Evolutionary conservation across 768 basidiomycete species (phyloP).

Genomic region (Sutorius australiensis): DNA sequence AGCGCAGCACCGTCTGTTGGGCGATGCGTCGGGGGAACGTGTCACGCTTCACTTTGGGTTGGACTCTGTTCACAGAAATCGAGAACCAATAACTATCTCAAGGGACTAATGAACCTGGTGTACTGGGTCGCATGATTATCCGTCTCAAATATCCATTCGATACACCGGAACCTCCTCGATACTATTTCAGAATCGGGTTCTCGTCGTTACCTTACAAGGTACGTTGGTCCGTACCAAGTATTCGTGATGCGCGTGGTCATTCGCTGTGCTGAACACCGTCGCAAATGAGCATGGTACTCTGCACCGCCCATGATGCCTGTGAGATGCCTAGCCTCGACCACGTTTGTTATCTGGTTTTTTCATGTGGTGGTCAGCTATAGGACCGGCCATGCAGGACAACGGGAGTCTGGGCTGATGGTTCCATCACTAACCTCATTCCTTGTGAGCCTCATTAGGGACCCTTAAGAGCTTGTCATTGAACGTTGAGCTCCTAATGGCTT

Average conservation of each 20-base stretch:
- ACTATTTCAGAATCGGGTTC: neutral
- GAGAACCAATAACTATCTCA: neutral
- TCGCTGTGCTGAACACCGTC: neutral
- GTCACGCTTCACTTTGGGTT: neutral
- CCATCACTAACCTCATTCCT: neutral
- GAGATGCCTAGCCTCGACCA: neutral
- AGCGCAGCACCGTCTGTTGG: neutral
- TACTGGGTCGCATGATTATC: neutral
- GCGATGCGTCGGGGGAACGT: neutral
- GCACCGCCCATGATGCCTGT: neutral
- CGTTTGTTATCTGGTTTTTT: too few relatives aligned
- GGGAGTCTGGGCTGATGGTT: neutral
- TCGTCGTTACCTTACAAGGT: neutral
- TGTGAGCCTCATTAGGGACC: neutral
- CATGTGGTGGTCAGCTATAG: too few relatives aligned
- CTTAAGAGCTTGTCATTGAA: neutral
- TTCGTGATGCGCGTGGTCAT: too few relatives aligned
- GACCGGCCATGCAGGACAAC: too few relatives aligned
- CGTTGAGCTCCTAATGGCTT: too few relatives aligned
- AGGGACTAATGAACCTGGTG: neutral
- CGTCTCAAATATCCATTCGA: neutral
- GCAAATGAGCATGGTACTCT: too few relatives aligned
- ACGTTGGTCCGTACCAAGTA: neutral
- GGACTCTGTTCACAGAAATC: neutral
- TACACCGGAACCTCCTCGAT: neutral